Evolutionary conservation across 2,329 filamentous ascomycete genomes (phyloP), one percentile per base, ranked within the genome.

Genomic region (Lachnellula hyalina): DNA sequence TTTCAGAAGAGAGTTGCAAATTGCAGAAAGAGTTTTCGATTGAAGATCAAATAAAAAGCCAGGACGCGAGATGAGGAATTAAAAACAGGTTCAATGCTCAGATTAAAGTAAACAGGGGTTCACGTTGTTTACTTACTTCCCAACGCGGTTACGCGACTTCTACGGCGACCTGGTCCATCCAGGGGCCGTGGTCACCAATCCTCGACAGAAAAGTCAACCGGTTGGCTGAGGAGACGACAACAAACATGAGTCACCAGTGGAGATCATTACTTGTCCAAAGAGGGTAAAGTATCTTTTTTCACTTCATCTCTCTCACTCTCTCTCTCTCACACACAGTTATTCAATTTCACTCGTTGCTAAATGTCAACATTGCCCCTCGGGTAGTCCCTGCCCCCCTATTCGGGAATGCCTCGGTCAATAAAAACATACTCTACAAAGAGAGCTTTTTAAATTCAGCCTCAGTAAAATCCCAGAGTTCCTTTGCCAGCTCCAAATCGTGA

Each of bases 51-150:
- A 48, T 21, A 32, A 12, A 35, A 12, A 48, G 5, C 12, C 28
- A 9, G 1, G 23, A 48, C 17, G 47, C 44, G 17, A 47, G 17
- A 47, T 52, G 48, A 17, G 36, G 25, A 12, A 12, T 32, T 35
- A 41, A 45, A 51, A 51, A 42, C 49, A 45, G 19, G 15, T 44
- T 12, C 19, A 7, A 19, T 21, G 21, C 21, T 21, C 21, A 19
- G 19, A 44, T 44, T 17, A 5, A 54, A 45, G 52, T 59, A 57
- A 57, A 56, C 53, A 59, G 55, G 51, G 49, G 51, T 56, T 19
- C 54, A 45, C 45, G 51, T 57, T 77, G 74, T 78, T 79, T 78
- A 77, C 73, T 69, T 68, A 67, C 71, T 75, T 63, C 76, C 73
- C 63, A 62, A 71, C 60, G 5, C 5, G 69, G 70, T 4, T 49